phyloP scores from a whole-genome alignment of 2,329 filamentous ascomycete genomes.

The Pseudogymnoascus destructans region DNA sequence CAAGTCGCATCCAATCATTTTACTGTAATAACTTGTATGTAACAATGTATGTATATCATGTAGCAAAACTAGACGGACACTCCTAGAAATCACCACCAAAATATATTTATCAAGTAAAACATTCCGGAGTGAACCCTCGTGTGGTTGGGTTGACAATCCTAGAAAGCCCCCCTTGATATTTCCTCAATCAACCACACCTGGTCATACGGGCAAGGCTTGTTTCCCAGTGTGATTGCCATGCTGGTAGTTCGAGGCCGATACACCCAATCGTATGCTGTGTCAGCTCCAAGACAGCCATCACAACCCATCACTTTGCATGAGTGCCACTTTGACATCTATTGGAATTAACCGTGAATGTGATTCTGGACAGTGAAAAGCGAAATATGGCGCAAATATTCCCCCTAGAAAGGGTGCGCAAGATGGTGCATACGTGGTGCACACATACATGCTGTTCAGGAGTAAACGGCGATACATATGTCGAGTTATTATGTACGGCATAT shows the following conservation, averaged over 20 bases:
- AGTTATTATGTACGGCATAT: slow-evolving; percentile 3
- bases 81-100: slow-evolving; percentile 6
- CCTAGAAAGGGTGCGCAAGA: too few relatives aligned
- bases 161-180: not conserved
- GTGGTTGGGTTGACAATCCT: not conserved
- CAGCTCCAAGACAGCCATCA: not conserved
- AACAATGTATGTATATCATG: slow-evolving; percentile 6
- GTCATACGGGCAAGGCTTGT: slow-evolving; percentile 5
- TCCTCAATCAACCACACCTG: not conserved
- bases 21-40: slow-evolving; percentile 2
- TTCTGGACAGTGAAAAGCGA: not conserved
- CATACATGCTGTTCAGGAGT: not conserved
- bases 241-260: not conserved
- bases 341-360: not conserved
- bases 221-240: not conserved
- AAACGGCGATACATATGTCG: slow-evolving; percentile 5
- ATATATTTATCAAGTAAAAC: slow-evolving; percentile 1
- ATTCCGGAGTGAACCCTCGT: not conserved
- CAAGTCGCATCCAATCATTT: not conserved
- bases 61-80: slow-evolving; percentile 4
- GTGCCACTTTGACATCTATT: slow-evolving; percentile 2
- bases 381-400: not conserved
- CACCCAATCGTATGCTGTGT: slow-evolving; percentile 2
- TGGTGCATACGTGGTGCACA: not conserved
- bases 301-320: slow-evolving; percentile 6